Evolutionary conservation across 2,329 filamentous ascomycete species (phyloP), one percentile per base, ranked within the genome.

Genomic region (Aspergillus niger): DNA sequence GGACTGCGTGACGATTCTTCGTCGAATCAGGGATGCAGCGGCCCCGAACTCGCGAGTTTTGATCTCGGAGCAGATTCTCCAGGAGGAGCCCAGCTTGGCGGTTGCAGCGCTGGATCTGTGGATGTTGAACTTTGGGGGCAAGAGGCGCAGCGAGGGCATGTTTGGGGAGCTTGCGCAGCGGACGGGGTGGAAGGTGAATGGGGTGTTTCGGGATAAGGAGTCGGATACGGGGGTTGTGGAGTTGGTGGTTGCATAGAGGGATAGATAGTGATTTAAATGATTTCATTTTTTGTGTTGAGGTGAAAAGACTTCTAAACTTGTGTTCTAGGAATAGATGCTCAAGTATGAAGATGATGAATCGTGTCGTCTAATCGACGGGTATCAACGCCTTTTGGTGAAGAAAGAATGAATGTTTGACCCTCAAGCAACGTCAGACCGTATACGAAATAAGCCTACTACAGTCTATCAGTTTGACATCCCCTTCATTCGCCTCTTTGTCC

Each of bases 41-140:
- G 39, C 39, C 5, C 39, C 39, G 17, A 8, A 43, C 11, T 43
- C 39, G 8, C 5, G 39, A 10, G 17, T 43, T 6, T 8, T 43
- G 39, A 43, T 43, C 15, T 43, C 39, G 15, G 39, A 43, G 8
- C 15, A 56, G 15, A 13, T 56, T n/a, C 24, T 56, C 17, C 38
- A 17, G 4, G n/a, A 13, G 15, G 24, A 44, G 24, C 53, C 38
- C 1, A 24, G 10, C 4, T 22, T 47, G 13, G 22, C 13, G 17
- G n/a, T 30, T 17, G 39, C 39, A 8, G 53, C 38, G 38, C 8
- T 30, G 17, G 53, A 56, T 26, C 15, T 56, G 17, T 56, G 38
- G 53, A 47, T 56, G 38, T 44, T 56, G 53, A 56, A 56, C 15
- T 56, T 56, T 28, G 53, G 53, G 8, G 53, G 53, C 39, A 56